A percentile compares a stretch with the other conserved stretches of the same genome.
These are phyloP conservation scores for Panaeolus cyanescens DNA, from an alignment of 768 basidiomycete species.

Conservation along the genomic window DNA sequence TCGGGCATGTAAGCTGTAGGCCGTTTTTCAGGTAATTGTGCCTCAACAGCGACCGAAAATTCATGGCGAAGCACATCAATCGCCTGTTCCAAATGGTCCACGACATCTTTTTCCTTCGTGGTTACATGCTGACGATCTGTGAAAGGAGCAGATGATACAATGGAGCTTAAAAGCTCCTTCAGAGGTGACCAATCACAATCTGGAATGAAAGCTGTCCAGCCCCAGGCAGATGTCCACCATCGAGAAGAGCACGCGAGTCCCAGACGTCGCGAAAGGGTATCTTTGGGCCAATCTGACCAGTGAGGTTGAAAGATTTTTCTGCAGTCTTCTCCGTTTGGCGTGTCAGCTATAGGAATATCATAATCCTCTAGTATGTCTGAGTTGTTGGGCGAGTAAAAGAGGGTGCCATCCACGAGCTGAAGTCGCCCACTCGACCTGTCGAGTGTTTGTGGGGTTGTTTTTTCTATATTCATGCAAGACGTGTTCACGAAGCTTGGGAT, in stretches of 20 bases:
- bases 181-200: background rate
- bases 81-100: background rate
- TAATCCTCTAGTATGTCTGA: background rate
- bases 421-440: background rate
- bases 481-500: too few relatives aligned
- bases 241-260: background rate
- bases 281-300: background rate
- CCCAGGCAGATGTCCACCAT: background rate
- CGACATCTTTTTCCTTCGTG: background rate
- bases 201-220: background rate
- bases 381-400: background rate
- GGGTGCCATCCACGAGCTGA: background rate
- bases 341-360: background rate
- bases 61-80: background rate
- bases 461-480: background rate
- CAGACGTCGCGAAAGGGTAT: background rate
- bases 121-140: background rate
- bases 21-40: too few relatives aligned
- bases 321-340: background rate
- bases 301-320: background rate
- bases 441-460: background rate
- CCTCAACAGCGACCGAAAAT: background rate
- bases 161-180: background rate
- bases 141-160: background rate
- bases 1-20: too few relatives aligned